Percentiles rank a stretch among this genome's conserved stretches.
phyloP scores from a whole-genome alignment of 805 yeast genomes.

The Kuraishia hungarica region DNA sequence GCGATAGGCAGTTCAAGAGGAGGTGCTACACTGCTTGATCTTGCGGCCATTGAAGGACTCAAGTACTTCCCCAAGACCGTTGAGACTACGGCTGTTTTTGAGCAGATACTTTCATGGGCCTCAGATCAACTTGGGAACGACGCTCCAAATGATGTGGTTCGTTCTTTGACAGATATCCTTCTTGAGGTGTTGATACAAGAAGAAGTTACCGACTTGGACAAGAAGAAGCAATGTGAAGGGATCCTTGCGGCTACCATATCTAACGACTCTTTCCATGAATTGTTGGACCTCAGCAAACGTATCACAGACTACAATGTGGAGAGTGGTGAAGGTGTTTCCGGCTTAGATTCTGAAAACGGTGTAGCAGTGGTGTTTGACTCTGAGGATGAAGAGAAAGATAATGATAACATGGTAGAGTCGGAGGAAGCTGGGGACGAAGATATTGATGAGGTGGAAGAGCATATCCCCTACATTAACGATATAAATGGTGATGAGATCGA shows the following conservation, averaged over 20 bases:
- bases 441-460: conserved; percentile 19
- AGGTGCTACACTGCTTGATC: conserved; percentile 20
- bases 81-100: conserved; percentile 42
- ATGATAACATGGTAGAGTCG: conserved; percentile 17
- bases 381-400: conserved; percentile 28
- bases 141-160: conserved; percentile 62
- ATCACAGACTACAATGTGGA: conserved; percentile 40
- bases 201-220: conserved; percentile 28
- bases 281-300: conserved; percentile 32
- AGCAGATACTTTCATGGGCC: conserved; percentile 52
- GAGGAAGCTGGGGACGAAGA: conserved; percentile 18
- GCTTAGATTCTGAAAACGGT: conserved; percentile 27
- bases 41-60: conserved; percentile 34
- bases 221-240: conserved; percentile 41
- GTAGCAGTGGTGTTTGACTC: conserved; percentile 37
- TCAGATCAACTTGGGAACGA: conserved; percentile 51
- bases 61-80: conserved; percentile 57
- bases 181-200: conserved; percentile 46
- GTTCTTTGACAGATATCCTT: conserved; percentile 64
- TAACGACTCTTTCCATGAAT: conserved; percentile 36
- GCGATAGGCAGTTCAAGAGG: conserved; percentile 6
- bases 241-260: conserved; percentile 33
- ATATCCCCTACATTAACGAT: conserved; percentile 13
- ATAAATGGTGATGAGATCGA: conserved; percentile 16
- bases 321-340: conserved; percentile 10